Evolutionary conservation across 768 basidiomycete species (phyloP).

Genomic region (Leccinum uliginosum): DNA sequence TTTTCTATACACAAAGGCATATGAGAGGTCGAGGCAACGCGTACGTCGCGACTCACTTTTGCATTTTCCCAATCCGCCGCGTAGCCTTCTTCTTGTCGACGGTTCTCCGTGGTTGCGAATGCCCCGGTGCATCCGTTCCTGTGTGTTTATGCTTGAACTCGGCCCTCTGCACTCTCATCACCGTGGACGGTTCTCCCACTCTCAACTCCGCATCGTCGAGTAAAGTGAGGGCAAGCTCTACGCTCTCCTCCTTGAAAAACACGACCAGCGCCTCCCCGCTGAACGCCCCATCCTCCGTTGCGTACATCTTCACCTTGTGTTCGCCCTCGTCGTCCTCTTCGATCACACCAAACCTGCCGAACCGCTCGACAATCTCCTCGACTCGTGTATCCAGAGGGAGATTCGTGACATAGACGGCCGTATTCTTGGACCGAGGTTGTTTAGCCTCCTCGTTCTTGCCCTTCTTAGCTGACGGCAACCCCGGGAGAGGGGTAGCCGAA

Average conservation of each 20-base stretch:
- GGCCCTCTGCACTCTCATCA: constrained; percentile 72
- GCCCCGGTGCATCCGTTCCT: constrained; percentile 36
- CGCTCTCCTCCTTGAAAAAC: constrained; percentile 97
- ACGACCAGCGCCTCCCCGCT: constrained; percentile 95
- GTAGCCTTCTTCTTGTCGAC: constrained; percentile 77
- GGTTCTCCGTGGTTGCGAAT: constrained; percentile 51
- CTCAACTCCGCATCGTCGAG: constrained; percentile 91
- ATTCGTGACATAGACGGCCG: constrained; percentile 84
- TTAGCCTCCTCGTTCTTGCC: constrained; percentile 56
- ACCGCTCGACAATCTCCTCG: constrained; percentile 79
- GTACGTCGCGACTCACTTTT: constrained; percentile 49
- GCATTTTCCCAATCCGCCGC: constrained; percentile 78
- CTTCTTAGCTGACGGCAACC: constrained; percentile 57
- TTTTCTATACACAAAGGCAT: constrained; percentile 55
- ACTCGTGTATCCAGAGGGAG: constrained; percentile 72
- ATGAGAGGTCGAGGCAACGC: background rate
- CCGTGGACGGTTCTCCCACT: constrained; percentile 68
- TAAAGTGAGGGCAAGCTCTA: constrained; percentile 74
- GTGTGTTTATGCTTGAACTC: constrained; percentile 71
- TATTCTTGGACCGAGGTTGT: constrained; percentile 75
- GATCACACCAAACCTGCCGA: constrained; percentile 87
- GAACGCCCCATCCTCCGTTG: constrained; percentile 79
- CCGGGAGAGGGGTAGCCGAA: constrained; percentile 45
- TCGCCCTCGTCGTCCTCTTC: constrained; percentile 90
- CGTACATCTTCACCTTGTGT: constrained; percentile 95